Percentiles rank a stretch among this genome's conserved stretches.
phyloP scores from a whole-genome alignment of 2,329 filamentous ascomycete genomes.

The Calonectria honghensis region DNA sequence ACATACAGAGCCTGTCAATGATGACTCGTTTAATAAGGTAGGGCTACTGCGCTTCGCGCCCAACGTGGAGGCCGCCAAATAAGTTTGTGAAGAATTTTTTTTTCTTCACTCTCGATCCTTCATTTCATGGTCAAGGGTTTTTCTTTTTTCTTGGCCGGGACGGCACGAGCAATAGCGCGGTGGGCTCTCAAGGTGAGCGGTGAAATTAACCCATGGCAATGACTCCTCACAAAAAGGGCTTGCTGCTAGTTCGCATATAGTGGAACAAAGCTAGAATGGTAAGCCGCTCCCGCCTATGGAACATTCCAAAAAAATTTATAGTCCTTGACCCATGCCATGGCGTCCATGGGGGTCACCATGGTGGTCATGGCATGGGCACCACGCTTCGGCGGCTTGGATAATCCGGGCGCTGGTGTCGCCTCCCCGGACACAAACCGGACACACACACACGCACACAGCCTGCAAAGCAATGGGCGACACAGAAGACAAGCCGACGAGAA shows the following conservation, averaged over 20 bases:
- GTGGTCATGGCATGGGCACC: not conserved
- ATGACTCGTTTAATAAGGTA: conserved; percentile 7
- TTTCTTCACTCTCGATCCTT: not conserved
- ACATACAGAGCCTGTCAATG: not conserved
- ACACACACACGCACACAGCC: not conserved
- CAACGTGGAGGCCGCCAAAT: conserved; percentile 21
- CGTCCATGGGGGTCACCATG: no score
- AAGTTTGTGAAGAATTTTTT: not conserved
- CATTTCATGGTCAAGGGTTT: not conserved
- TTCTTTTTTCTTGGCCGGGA: conserved; percentile 18
- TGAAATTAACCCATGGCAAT: conserved; percentile 10
- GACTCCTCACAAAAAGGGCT: conserved; percentile 22
- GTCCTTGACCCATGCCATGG: not conserved
- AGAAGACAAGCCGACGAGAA: conserved; percentile 27
- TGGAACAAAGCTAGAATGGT: conserved; percentile 8
- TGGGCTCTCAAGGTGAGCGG: conserved; percentile 19
- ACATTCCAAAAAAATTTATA: conserved; percentile 18
- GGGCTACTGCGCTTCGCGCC: conserved; percentile 5
- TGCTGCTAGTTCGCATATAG: conserved; percentile 25
- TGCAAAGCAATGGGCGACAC: not conserved
- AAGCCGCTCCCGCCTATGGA: conserved; percentile 20
- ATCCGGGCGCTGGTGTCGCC: not conserved
- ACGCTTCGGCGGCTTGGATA: not conserved
- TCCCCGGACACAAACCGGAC: conserved; percentile 9
- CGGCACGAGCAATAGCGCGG: conserved; percentile 20